Conservation (phyloP, 495 filamentous ascomycete species). For the Tuber aestivum region DNA sequence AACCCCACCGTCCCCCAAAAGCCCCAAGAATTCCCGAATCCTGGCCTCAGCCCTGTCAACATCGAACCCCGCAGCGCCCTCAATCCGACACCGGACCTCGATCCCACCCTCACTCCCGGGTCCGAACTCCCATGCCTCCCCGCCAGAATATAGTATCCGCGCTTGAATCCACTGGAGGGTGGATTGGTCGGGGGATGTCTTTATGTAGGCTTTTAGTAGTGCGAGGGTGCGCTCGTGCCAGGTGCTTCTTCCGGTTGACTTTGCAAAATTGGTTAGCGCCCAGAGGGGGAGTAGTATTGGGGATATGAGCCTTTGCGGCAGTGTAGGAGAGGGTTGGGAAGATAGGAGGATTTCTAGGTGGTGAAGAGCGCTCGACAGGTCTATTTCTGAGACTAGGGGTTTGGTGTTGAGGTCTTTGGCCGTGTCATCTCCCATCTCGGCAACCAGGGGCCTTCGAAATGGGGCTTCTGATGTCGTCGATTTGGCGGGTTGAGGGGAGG, state of each 20-base stretch:
- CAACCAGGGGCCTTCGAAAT: conserved; percentile 4
- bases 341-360: conserved; percentile 49
- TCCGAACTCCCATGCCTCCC: conserved; percentile 26
- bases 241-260: conserved; percentile 29
- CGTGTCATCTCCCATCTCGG: conserved; percentile 7
- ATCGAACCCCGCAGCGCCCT: not conserved
- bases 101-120: conserved; percentile 35
- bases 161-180: conserved; percentile 24
- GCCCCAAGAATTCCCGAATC: conserved; percentile 28
- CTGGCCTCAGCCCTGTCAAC: conserved; percentile 26
- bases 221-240: conserved; percentile 25
- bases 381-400: conserved; percentile 28
- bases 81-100: conserved; percentile 25
- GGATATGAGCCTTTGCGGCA: conserved; percentile 53
- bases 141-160: conserved; percentile 24
- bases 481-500: not conserved
- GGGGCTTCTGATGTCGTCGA: conserved; percentile 11
- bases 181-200: conserved; percentile 11
- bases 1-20: conserved; percentile 19
- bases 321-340: conserved; percentile 55
- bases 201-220: conserved; percentile 28
- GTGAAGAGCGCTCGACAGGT: conserved; percentile 45
- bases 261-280: conserved; percentile 51
- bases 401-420: not conserved
- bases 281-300: conserved; percentile 56